Base-by-base conservation (phyloP, 78 protist species). In the Speleostelium caveatum region DNA sequence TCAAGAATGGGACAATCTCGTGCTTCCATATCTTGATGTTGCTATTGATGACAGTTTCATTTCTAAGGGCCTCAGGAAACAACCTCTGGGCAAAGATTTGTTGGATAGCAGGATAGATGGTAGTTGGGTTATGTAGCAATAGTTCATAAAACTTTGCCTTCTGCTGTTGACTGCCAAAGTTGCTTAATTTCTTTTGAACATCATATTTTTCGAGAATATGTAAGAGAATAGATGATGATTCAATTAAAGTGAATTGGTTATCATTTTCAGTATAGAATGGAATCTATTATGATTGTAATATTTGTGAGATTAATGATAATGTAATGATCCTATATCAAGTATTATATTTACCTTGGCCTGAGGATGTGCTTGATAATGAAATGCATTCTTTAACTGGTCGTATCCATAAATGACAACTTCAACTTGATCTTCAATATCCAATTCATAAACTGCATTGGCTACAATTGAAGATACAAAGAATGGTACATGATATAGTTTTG, bases 161-260 rank as follows among this genome's bases (percentile, higher is more conserved):
- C 12, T 71, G 42, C 22, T 71, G 21, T 14, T 4, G 41, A 53
- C 49, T 60, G 10, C 17, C 26, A 26, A 26, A 71, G 60, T 71
- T 71, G 3, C 61, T 30, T 33, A 71, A 49, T 30, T 71, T 71
- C 60, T 71, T 71, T 12, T 71, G 61, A 30, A 60, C 49, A n/a
- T 71, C 76, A 53, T 49, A 49, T 30, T 71, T 71, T 12, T 71
- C 76, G 3, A 71, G 12, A 2, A 71, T 7, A 53, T 71, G 30
- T 14, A 71, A n/a, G 30, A 71, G 26, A n/a, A 71, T 71, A 28
- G 76, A 56, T 12, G 76, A 71, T 53, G 76, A 71, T 53, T 71
- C 76, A 53, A 71, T 45, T 60, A 71, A 21, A 8, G 76, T n/a
- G 30, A 71, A 71, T n/a, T n/a, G n/a, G n/a, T 71, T 60, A 30